Evolutionary conservation across 345 rosid genomes (phyloP).

Genomic region (Hypericum perforatum): DNA sequence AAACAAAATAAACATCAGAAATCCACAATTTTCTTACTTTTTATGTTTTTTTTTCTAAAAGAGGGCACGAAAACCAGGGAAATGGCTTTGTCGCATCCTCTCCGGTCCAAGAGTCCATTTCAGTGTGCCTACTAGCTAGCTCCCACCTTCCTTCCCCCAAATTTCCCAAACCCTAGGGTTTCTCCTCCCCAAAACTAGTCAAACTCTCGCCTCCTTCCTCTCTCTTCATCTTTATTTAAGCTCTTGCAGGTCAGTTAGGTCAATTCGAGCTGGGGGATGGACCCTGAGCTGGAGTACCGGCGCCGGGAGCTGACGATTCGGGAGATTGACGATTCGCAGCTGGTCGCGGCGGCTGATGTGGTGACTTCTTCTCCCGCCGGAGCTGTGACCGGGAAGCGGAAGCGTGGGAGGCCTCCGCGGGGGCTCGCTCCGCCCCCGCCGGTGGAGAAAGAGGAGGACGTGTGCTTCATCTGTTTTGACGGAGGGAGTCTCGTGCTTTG

Average conservation of each 20-base stretch:
- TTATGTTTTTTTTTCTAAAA: background rate
- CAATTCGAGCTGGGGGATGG: constrained; percentile 32
- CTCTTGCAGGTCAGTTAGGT: background rate
- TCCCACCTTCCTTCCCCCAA: background rate
- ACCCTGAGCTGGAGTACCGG: constrained; percentile 12
- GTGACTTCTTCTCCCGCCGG: constrained; percentile 3
- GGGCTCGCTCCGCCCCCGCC: constrained; percentile 15
- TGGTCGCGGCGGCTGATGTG: constrained; percentile 22
- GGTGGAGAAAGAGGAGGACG: constrained; percentile 72
- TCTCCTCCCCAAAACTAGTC: background rate
- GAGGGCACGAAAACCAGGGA: background rate
- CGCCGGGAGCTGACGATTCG: constrained; percentile 23
- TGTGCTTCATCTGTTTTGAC: constrained; percentile 96
- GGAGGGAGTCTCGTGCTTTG: constrained; percentile 96
- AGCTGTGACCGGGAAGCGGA: constrained; percentile 32
- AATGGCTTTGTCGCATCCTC: background rate
- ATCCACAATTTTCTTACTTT: background rate
- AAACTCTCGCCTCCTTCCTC: constrained; percentile 3
- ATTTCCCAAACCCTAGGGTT: constrained; percentile 1
- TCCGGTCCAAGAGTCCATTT: background rate
- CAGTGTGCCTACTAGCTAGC: background rate
- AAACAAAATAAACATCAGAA: too few species aligned
- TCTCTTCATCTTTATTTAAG: background rate
- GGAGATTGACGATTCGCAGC: constrained; percentile 31
- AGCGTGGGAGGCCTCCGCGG: constrained; percentile 75